Evolutionary conservation across 345 rosid genomes (phyloP), one percentile per base, ranked within the genome.

Genomic region (Rhodomyrtus tomentosa): DNA sequence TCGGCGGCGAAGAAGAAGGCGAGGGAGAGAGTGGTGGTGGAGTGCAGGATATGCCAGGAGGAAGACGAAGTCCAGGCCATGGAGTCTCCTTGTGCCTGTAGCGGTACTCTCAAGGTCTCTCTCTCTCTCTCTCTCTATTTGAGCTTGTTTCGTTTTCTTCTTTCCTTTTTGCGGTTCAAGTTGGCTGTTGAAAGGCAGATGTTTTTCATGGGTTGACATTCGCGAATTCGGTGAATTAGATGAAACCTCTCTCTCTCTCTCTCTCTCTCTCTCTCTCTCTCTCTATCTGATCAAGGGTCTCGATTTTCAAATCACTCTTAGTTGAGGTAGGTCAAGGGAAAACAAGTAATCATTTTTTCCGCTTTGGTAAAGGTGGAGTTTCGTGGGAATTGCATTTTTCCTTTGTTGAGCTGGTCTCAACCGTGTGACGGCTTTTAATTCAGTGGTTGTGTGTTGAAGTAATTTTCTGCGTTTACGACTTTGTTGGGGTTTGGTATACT

Each of bases 11-110:
- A 80, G 45, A 85, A 52, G 50, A 82, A 82, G 27, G 49, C 72
- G 59, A 85, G 82, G 82, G 81, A 72, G 81, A 55, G 82, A 6
- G 82, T 42, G 62, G 84, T 87, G 87, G 90, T 88, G 84, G 95
- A 93, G 89, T 93, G 95, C 72, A 89, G 95, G 87, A 93, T 93
- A 86, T 93, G 95, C 83, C 95, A 93, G 83, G 95, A 93, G 85
- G 95, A 92, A 79, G 94, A 89, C 83, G 88, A 92, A 8, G 85
- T 84, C 3, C 83, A 48, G 49, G 85, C 86, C 25, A 85, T 92
- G 94, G 95, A 93, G 82, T 88, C 91, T 89, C 95, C 95, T 76
- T 93, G 94, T 86, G 91, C 93, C 82, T 93, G 95, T 40, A 90
- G 87, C 85, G 95, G 95, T 86, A 91, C 92, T 81, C 92, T 93